Conservation (phyloP, 768 basidiomycete genomes). For the Hypsizygus marmoreus region DNA sequence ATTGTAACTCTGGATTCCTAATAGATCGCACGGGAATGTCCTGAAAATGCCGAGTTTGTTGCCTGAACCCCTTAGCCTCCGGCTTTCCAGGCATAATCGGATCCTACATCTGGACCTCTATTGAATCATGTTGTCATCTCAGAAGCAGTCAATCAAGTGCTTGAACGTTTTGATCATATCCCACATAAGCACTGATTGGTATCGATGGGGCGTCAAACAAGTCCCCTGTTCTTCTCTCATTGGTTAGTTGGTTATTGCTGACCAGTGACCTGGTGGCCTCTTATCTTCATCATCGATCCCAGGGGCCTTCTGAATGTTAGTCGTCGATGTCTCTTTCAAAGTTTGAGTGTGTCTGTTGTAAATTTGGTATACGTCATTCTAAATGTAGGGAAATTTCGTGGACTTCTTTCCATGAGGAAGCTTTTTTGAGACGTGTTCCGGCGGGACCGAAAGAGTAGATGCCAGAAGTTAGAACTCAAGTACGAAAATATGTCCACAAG, state of each 20-base stretch:
- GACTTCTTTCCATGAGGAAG: too few relatives aligned
- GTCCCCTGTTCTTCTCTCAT: constrained; percentile 10
- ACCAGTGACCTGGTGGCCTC: constrained; percentile 2
- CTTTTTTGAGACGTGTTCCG: too few relatives aligned
- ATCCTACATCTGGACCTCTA: constrained; percentile 9
- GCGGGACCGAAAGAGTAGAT: too few relatives aligned
- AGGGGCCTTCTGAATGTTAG: constrained; percentile 3
- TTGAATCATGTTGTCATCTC: constrained; percentile 8
- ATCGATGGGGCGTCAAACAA: constrained; percentile 6
- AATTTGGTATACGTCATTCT: too few relatives aligned
- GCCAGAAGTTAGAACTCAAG: too few relatives aligned
- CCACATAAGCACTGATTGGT: constrained; percentile 5
- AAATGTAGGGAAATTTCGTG: too few relatives aligned
- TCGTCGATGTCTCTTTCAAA: not conserved
- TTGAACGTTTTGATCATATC: constrained; percentile 4
- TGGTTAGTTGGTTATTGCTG: too few relatives aligned
- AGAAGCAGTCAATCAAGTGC: constrained; percentile 10
- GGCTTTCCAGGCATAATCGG: not conserved
- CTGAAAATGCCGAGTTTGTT: constrained; percentile 54
- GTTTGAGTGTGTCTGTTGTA: too few relatives aligned
- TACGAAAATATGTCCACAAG: too few relatives aligned
- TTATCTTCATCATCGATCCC: constrained; percentile 13
- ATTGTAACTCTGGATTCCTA: constrained; percentile 8
- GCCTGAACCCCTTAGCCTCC: constrained; percentile 32
- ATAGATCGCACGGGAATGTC: constrained; percentile 73